Evolutionary conservation across 257 asterid species (phyloP).

Genomic region (Ocimum tenuiflorum): DNA sequence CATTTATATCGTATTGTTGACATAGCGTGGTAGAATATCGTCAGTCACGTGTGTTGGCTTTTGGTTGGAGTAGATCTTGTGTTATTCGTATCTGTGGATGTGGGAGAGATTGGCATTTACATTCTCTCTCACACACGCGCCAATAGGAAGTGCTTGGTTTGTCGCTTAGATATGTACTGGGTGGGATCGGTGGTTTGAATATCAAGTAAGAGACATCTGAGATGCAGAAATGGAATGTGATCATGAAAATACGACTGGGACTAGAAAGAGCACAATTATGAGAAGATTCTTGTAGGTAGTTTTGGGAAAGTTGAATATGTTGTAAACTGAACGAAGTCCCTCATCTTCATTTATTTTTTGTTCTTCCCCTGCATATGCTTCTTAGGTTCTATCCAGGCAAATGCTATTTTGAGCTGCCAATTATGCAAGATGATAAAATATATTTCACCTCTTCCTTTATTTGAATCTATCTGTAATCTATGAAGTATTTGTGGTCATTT

Average conservation of each 20-base stretch:
- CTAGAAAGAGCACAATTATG: too few relatives aligned
- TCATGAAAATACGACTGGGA: too few relatives aligned
- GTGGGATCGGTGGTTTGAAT: neutral
- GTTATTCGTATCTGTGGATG: neutral
- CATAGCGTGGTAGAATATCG: neutral
- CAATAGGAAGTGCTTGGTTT: neutral
- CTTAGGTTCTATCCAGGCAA: neutral
- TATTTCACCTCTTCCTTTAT: too few relatives aligned
- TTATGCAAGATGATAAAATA: too few relatives aligned
- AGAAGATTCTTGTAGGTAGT: too few relatives aligned
- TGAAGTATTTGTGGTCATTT: neutral
- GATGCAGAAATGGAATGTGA: neutral
- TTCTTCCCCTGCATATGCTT: neutral
- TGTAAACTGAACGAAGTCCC: neutral
- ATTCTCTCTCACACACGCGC: neutral
- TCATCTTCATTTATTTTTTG: neutral
- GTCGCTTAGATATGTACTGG: neutral
- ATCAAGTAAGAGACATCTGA: neutral
- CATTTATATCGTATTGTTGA: neutral
- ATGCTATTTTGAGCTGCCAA: neutral
- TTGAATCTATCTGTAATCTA: neutral
- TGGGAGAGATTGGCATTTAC: neutral
- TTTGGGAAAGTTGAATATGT: neutral
- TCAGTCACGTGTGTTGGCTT: neutral
- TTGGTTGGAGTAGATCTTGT: conserved; percentile 8